Evolutionary conservation across 441 rosid species (phyloP).

Genomic region (Flueggea neowawraea): DNA sequence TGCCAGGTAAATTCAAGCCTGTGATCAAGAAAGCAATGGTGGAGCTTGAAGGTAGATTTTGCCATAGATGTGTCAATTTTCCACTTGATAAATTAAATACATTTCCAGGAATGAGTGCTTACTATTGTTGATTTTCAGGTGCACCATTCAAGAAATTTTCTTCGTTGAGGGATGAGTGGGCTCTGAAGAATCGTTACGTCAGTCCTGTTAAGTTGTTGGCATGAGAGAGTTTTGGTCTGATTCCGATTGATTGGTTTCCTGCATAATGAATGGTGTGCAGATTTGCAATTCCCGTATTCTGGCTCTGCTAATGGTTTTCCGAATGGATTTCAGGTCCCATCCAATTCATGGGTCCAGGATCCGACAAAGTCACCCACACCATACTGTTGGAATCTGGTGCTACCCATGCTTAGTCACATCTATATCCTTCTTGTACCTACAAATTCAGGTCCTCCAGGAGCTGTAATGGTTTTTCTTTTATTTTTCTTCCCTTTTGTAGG

Average conservation of each 20-base stretch:
- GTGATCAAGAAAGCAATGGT: conserved; percentile 99
- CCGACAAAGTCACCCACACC: conserved; percentile 65
- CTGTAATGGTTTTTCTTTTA: not conserved
- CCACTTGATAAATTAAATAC: not conserved
- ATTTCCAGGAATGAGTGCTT: not conserved
- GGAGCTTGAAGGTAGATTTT: conserved; percentile 75
- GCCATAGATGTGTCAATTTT: not conserved
- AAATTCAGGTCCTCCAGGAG: not conserved
- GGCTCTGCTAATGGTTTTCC: not conserved
- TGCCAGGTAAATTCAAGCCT: conserved; percentile 88
- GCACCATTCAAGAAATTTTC: conserved; percentile 91
- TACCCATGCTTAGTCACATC: conserved; percentile 22
- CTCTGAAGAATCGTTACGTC: conserved; percentile 68
- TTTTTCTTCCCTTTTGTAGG: not conserved
- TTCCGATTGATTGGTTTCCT: not conserved
- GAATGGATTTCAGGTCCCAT: conserved; percentile 67
- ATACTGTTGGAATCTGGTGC: conserved; percentile 82
- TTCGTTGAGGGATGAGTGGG: conserved; percentile 80
- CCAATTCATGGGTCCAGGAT: conserved; percentile 78
- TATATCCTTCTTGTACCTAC: not conserved
- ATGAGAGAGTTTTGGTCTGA: not conserved
- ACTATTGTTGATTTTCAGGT: conserved; percentile 38
- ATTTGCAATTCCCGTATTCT: not conserved
- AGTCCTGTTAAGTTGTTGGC: conserved; percentile 82
- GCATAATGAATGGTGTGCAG: not conserved